phyloP scores from a whole-genome alignment of 1,284 basidiomycete genomes.

The Microbotryum silenes-acaulis region DNA sequence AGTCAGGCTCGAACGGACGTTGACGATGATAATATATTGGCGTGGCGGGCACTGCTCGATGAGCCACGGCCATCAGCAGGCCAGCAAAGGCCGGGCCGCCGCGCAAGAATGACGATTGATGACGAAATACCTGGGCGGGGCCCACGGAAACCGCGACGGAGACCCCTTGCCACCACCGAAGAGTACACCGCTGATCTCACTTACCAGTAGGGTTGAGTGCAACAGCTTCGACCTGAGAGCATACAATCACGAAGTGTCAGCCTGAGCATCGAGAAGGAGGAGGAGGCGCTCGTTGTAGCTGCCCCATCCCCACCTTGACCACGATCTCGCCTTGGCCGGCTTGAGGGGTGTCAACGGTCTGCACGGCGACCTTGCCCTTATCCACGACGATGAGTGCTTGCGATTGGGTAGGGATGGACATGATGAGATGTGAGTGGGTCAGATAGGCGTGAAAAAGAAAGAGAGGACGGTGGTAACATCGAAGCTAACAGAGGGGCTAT shows the following conservation, averaged over 20 bases:
- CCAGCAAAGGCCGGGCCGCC: too few relatives aligned
- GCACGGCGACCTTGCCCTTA: constrained; percentile 7
- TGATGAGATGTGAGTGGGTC: background rate
- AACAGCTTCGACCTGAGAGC: constrained; percentile 5
- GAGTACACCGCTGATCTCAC: background rate
- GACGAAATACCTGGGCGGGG: too few relatives aligned
- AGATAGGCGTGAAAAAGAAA: background rate
- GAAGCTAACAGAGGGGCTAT: too few relatives aligned
- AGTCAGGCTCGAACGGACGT: background rate
- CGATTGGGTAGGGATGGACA: background rate
- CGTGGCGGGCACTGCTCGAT: too few relatives aligned
- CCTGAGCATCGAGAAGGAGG: background rate
- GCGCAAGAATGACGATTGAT: background rate
- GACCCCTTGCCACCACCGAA: too few relatives aligned
- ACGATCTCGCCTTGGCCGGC: constrained; percentile 9
- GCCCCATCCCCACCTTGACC: constrained; percentile 13
- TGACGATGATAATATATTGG: too few relatives aligned
- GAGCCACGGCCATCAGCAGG: too few relatives aligned
- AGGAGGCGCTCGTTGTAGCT: background rate
- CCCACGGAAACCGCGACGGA: too few relatives aligned
- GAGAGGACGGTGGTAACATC: background rate
- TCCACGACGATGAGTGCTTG: constrained; percentile 13
- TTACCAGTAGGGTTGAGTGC: constrained; percentile 30
- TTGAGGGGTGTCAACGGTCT: constrained; percentile 5
- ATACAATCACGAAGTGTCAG: background rate